phyloP scores from a whole-genome alignment of 1,284 basidiomycete genomes.

The Paramarasmius palmivorus region DNA sequence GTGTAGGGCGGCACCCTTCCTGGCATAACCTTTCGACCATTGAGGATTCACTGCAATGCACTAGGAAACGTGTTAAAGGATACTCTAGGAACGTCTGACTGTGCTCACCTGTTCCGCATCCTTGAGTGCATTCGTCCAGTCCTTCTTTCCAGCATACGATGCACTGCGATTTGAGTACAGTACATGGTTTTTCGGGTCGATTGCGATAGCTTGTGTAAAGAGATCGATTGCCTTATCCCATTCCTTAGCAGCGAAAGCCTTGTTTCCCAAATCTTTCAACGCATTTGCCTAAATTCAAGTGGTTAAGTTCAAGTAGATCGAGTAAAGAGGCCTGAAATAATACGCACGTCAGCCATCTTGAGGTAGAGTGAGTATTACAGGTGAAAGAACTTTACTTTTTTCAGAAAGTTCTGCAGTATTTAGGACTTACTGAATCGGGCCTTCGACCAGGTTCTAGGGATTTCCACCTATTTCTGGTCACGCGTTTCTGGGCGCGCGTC shows the following conservation, averaged over 20 bases:
- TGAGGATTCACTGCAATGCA: slow-evolving; percentile 78
- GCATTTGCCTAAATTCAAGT: slow-evolving; percentile 43
- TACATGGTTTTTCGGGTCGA: slow-evolving; percentile 86
- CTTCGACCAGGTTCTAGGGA: slow-evolving; percentile 18
- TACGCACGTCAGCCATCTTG: slow-evolving; percentile 38
- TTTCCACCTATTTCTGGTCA: slow-evolving; percentile 6
- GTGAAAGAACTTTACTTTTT: neutral
- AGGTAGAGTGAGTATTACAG: slow-evolving; percentile 1
- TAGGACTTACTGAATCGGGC: neutral
- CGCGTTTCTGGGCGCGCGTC: no score
- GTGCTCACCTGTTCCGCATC: slow-evolving; percentile 86
- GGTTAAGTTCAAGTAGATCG: neutral
- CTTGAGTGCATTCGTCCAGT: slow-evolving; percentile 77
- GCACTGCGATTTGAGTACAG: slow-evolving; percentile 94
- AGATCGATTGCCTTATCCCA: slow-evolving; percentile 87
- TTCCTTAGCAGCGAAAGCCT: slow-evolving; percentile 92
- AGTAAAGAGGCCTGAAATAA: neutral
- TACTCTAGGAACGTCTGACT: slow-evolving; percentile 6
- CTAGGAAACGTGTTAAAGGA: slow-evolving; percentile 32
- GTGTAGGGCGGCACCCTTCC: slow-evolving; percentile 95
- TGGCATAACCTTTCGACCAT: slow-evolving; percentile 91
- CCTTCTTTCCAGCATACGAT: slow-evolving; percentile 81
- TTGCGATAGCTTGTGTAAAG: slow-evolving; percentile 85
- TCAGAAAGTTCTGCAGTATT: neutral
- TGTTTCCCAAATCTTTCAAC: slow-evolving; percentile 94